Evolutionary conservation across 148 eudicot genomes (phyloP), one percentile per base, ranked within the genome.

Genomic region (Nepenthes gracilis): DNA sequence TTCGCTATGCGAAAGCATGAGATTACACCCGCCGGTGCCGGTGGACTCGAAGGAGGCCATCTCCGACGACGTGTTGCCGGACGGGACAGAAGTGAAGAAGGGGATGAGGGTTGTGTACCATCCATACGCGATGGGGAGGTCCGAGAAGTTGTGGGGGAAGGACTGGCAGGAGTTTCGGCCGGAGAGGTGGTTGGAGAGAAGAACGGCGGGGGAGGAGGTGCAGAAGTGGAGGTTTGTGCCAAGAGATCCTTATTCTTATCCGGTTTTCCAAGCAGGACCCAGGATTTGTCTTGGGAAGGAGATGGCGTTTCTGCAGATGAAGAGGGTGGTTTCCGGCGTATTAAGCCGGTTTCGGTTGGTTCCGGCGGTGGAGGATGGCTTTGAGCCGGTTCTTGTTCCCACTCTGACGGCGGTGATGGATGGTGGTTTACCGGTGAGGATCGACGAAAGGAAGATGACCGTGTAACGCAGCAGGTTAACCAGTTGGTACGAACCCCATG

Each of bases 281-380:
- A 68, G 83, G 65, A 58, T 75, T 67, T 80, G 84, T 65, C 72
- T 83, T 35, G 87, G 84, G 14, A 79, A 80, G 64, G 81, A 80
- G 32, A 77, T 83, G 87, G 84, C 84, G 7, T 69, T 72, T 33
- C 57, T 80, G 72, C 82, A 83, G 53, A 80, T 83, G 87, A 83
- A 83, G 82, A 64, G 70, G 56, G 68, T 83, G 38, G 72, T 72
- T 5, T 67, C 80, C 4, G 75, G 75, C 15, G 67, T 83, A 49
- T 54, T 83, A 52, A 65, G 57, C 56, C 55, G 66, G 76, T 83
- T 83, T 35, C 68, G 15, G 70, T 77, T 83, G 59, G 78, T 80
- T 38, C 77, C 81, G 5, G 71, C 5, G 33, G 61, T 54, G 55
- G 72, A 58, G 43, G 75, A 69, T 9, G 83, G 81, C 6, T 55